Evolutionary conservation across 192 early-diverging fungal genomes (phyloP).

Genomic region (Coemansia asiatica): DNA sequence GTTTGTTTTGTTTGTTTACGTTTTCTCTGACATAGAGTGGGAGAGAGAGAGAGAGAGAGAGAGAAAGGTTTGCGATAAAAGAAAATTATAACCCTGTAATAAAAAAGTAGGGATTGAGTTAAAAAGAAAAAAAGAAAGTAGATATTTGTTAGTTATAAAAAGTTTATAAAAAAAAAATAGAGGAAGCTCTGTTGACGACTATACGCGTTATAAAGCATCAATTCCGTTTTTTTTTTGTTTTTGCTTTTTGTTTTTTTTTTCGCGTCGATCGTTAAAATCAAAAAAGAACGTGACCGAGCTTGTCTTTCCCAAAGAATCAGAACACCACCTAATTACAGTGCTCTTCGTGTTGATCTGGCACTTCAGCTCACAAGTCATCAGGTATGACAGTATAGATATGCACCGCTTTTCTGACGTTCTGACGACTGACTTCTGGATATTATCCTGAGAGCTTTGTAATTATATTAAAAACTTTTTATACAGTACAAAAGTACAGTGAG

Average conservation of each 20-base stretch:
- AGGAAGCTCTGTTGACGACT: not conserved
- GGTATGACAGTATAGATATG: too few relatives aligned
- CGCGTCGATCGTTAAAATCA: not conserved
- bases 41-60: not conserved
- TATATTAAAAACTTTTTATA: too few relatives aligned
- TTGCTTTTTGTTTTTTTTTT: not conserved
- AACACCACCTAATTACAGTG: too few relatives aligned
- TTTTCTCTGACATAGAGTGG: not conserved
- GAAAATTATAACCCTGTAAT: not conserved
- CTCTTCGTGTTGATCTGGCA: not conserved
- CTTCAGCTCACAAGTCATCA: too few relatives aligned
- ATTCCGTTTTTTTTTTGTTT: too few relatives aligned
- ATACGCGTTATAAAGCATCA: not conserved
- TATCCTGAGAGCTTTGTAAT: too few relatives aligned
- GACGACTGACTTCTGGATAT: too few relatives aligned
- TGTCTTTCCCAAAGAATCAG: not conserved
- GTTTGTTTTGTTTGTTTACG: not conserved
- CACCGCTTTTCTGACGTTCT: too few relatives aligned
- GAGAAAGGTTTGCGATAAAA: not conserved
- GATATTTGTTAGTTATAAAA: not conserved
- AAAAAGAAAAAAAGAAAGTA: too few relatives aligned
- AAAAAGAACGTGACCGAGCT: not conserved
- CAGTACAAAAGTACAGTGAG: conserved; percentile 5
- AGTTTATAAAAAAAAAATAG: not conserved
- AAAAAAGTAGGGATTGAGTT: not conserved